Evolutionary conservation across 176 grass and related monocot species (phyloP), one percentile per base, ranked within the genome.

Genomic region (Typha latifolia): DNA sequence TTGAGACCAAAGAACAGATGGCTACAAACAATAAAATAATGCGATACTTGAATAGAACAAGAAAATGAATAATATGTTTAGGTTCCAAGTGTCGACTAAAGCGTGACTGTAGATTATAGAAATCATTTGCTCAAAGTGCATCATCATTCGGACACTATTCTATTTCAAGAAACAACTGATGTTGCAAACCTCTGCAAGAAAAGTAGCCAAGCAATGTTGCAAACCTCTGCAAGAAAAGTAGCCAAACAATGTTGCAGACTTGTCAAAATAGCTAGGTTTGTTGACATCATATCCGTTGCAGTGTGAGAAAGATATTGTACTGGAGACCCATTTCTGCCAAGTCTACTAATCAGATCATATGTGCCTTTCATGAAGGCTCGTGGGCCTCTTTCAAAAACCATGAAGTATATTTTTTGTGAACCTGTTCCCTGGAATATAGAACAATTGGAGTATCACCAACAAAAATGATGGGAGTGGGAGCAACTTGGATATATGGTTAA

Each of bases 371-470:
- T 52, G 78, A 96, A 96, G 48, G 91, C 84, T 49, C 84, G 79
- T 63, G 87, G 91, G 18, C 91, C 91, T 79, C 91, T 88, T 81
- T 96, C 87, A 79, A 96, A 88, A 12, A 96, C 74, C 87, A 96
- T 91, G 70, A 85, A 96, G 65, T 88, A 91, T 55, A 96, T 81
- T 70, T 88, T 96, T 64, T 83, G 87, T 51, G 69, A 81, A 77
- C 65, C 80, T 72, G 84, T 80, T 82, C 78, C 86, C 83, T 86
- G 68, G 51, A 52, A 48, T 47, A 72, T 66, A 19, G 49, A 74
- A 26, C n/a, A 23, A 53, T 70, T 14, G 16, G 16, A 70, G 16
- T 59, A 43, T 37, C 56, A 72, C 27, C 72, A 62, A 70, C 62
- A 82, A 52, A 78, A 32, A 69, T 43, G 22, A 27, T 5, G 69